phyloP scores from a whole-genome alignment of 202 grass and related monocot species.

The Setaria italica region DNA sequence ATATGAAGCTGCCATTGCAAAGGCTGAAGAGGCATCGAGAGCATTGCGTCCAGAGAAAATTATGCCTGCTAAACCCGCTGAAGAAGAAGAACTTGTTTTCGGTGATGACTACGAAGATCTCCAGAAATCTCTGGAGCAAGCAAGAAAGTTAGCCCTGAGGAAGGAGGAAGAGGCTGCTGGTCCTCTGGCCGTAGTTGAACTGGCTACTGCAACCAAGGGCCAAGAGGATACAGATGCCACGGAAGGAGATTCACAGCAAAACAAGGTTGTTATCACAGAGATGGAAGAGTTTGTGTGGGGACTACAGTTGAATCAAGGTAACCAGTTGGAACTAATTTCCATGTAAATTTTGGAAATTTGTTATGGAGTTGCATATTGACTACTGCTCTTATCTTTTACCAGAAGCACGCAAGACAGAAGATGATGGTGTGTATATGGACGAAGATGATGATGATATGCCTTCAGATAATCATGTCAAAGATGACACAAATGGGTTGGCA shows the following conservation, averaged over 20 bases:
- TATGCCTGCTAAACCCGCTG: conserved; percentile 35
- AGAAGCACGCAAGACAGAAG: conserved; percentile 78
- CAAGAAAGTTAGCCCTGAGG: conserved; percentile 79
- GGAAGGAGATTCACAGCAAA: conserved; percentile 63
- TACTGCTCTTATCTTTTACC: conserved; percentile 47
- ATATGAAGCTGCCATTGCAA: conserved; percentile 76
- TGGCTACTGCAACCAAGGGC: conserved; percentile 62
- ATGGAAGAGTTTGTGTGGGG: conserved; percentile 94
- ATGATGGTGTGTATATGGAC: conserved; percentile 90
- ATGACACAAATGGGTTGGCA: conserved; percentile 45
- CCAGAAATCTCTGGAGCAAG: conserved; percentile 79
- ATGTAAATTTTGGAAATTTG: conserved; percentile 22
- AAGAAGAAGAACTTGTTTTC: conserved; percentile 77
- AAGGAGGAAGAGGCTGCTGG: conserved; percentile 68
- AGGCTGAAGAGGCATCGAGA: conserved; percentile 81
- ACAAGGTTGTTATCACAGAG: conserved; percentile 90
- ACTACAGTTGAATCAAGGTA: conserved; percentile 91
- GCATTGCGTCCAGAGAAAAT: conserved; percentile 70
- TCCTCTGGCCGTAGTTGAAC: conserved; percentile 57
- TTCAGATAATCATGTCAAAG: conserved; percentile 53
- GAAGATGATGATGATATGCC: conserved; percentile 63
- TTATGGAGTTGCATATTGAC: conserved; percentile 12
- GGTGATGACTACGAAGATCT: conserved; percentile 96
- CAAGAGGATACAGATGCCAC: conserved; percentile 51
- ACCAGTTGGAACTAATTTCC: conserved; percentile 15